These are phyloP conservation scores for Diaporthe caulivora DNA, from an alignment of 2,329 filamentous ascomycete species.

Conservation along the genomic window DNA sequence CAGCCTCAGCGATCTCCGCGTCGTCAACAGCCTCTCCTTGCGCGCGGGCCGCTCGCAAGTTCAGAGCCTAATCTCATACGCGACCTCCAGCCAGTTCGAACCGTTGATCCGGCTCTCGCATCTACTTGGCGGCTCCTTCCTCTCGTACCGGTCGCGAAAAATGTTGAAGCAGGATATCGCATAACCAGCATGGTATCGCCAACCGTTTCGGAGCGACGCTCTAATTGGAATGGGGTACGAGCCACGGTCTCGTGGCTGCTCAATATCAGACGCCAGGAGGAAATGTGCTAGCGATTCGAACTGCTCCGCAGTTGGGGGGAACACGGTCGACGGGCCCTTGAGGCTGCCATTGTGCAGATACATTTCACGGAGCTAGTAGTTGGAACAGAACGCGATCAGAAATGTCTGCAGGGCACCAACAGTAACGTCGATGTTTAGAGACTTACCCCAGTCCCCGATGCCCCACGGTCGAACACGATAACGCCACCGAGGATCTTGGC, in stretches of 20 bases:
- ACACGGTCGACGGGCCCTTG: not conserved
- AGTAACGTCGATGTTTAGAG: not conserved
- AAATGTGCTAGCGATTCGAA: not conserved
- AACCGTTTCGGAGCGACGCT: not conserved
- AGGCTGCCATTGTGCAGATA: not conserved
- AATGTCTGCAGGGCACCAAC: not conserved
- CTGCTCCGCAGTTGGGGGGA: not conserved
- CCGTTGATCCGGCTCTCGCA: not conserved
- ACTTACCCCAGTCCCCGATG: not conserved
- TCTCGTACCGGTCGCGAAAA: not conserved
- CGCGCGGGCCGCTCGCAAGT: not conserved
- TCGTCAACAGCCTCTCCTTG: not conserved
- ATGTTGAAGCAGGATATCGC: not conserved
- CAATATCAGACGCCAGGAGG: not conserved
- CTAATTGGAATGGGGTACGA: not conserved
- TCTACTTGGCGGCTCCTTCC: not conserved
- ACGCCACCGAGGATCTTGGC: conserved; percentile 19
- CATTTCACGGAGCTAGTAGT: not conserved
- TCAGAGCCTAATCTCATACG: not conserved
- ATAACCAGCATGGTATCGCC: not conserved
- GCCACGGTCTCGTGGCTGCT: not conserved
- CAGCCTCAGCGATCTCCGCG: not conserved
- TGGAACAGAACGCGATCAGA: not conserved
- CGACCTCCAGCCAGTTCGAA: not conserved
- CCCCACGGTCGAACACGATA: conserved; percentile 2